Conservation (phyloP, 306 rosid genomes). For the Dryas octopetala region DNA sequence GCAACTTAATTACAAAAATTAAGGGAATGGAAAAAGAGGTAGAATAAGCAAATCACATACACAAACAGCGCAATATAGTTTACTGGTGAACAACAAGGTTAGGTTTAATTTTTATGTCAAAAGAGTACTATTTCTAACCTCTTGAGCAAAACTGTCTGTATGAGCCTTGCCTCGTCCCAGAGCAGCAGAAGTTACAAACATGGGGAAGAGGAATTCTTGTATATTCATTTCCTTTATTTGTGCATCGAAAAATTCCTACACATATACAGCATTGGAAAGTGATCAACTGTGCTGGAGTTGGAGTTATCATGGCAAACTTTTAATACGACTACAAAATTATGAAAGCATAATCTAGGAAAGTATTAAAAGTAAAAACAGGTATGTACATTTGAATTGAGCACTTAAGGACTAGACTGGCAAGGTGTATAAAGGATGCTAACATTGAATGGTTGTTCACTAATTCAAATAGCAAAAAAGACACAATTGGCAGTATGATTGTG, state of each 20-base stretch:
- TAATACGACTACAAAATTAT: background rate
- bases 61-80: background rate
- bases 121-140: slow-evolving; percentile 53
- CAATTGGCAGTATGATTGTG: no score
- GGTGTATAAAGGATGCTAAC: background rate
- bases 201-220: slow-evolving; percentile 89
- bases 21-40: slow-evolving; percentile 4
- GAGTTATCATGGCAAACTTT: background rate
- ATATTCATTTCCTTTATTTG: slow-evolving; percentile 96
- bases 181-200: slow-evolving; percentile 81
- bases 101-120: background rate
- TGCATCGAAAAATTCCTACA: slow-evolving; percentile 80
- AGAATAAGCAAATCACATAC: background rate
- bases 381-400: background rate
- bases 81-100: background rate
- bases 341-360: background rate
- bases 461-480: background rate
- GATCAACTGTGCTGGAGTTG: background rate
- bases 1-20: slow-evolving; percentile 51
- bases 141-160: slow-evolving; percentile 94
- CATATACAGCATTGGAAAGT: slow-evolving; percentile 16
- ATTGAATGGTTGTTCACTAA: background rate
- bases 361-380: background rate
- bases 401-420: background rate
- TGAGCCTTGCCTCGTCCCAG: slow-evolving; percentile 95